Evolutionary conservation across 345 rosid species (phyloP), one percentile per base, ranked within the genome.

Genomic region (Ceriops tagal): DNA sequence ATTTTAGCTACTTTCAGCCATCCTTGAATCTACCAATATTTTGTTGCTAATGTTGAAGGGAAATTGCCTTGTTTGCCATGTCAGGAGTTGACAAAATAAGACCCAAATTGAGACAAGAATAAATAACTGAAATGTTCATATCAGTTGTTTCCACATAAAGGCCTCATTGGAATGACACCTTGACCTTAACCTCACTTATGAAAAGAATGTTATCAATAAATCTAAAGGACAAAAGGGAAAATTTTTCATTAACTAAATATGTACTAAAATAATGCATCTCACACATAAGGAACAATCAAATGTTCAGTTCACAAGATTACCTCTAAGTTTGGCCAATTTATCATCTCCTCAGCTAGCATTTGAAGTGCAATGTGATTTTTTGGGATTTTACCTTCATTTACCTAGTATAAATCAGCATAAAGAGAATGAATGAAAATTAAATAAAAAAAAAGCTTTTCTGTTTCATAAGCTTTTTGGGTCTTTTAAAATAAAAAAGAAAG

Each of bases 311-410:
- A 51, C 43, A 66, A 60, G 24, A 53, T 46, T 86, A 93, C 97
- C 96, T 91, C 97, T 73, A 91, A 71, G 71, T 93, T 93, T 62
- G 99, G 99, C 99, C 99, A 93, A 53, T 82, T 83, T 28, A 51
- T 47, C 92, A 93, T 86, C 81, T 93, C 97, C 80, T 89, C 92
- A 26, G 95, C 87, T 63, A 93, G 83, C 87, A 89, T 80, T 65
- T 60, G 82, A 57, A 93, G 84, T 47, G 97, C 96, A 5, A 72
- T 68, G 39, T 91, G 89, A 75, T 89, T 75, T 82, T 71, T 81
- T 34, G 97, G 98, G 51, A 89, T 76, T 76, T 91, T 91, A 39
- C 96, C 98, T 69, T 88, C 85, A 77, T 89, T 87, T 49, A 89
- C 96, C 97, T 91, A 72, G 69, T 39, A 58, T 43, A 80, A 71